A percentile compares a stretch with the other conserved stretches of the same genome.
phyloP scores from a whole-genome alignment of 768 basidiomycete genomes.

The Tulasnella sp. region DNA sequence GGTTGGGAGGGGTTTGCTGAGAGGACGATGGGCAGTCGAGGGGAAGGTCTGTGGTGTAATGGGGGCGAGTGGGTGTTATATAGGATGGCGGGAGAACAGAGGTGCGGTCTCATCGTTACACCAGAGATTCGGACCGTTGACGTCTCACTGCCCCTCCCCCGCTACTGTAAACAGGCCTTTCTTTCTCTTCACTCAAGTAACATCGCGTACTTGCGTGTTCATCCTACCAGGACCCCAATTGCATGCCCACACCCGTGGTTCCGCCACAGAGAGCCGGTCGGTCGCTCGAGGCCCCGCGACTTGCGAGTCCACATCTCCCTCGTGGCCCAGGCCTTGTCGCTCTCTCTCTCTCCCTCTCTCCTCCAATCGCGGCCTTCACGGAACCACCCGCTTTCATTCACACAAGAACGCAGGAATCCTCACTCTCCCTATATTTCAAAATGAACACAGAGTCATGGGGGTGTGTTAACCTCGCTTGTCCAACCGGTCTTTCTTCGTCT shows the following conservation, averaged over 20 bases:
- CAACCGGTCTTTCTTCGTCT: not conserved
- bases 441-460: not conserved
- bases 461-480: not conserved
- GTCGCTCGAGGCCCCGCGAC: not conserved
- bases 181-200: not conserved
- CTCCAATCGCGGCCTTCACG: not conserved
- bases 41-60: not conserved
- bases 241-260: not conserved
- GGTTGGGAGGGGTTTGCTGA: not conserved
- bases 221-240: not conserved
- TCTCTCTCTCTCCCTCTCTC: not conserved
- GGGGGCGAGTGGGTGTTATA: not conserved
- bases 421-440: not conserved
- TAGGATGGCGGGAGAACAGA: not conserved
- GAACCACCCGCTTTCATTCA: not conserved
- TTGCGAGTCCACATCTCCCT: not conserved
- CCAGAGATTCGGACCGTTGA: not conserved
- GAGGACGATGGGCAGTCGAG: not conserved
- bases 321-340: not conserved
- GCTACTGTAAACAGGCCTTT: not conserved
- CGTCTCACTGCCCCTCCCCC: not conserved
- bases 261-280: not conserved
- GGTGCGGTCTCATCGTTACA: not conserved
- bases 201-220: not conserved
- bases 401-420: not conserved